These are phyloP conservation scores for Tetrahymena elliotti DNA, from an alignment of 73 alveolate genomes.

Conservation along the genomic window DNA sequence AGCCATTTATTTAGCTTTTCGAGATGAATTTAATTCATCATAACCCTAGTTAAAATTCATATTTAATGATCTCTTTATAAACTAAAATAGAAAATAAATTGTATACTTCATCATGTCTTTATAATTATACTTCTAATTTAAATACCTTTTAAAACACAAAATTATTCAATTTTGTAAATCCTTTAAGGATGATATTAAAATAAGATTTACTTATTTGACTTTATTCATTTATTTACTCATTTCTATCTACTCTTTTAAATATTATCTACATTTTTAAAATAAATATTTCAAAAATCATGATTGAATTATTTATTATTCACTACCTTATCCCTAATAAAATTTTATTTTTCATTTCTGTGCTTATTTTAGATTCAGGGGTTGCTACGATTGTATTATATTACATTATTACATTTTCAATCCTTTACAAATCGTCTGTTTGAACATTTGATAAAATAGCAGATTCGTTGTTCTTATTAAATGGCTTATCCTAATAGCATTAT, in stretches of 20 bases:
- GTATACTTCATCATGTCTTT: neutral
- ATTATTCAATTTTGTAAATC: no score
- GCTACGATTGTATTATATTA: neutral
- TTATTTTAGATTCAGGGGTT: neutral
- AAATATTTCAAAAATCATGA: neutral
- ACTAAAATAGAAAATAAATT: neutral
- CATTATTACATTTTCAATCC: neutral
- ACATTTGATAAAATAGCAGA: neutral
- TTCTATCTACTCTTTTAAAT: neutral
- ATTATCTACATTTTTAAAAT: neutral
- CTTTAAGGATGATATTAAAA: neutral
- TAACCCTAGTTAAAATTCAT: neutral
- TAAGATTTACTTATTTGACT: neutral
- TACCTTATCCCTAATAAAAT: neutral
- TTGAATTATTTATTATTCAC: neutral
- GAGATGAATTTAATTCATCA: neutral
- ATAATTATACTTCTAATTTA: neutral
- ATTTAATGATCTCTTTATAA: neutral
- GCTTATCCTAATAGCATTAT: neutral
- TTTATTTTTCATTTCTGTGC: neutral
- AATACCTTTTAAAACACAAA: neutral
- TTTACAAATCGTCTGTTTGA: neutral
- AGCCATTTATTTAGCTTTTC: neutral
- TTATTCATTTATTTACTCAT: neutral
- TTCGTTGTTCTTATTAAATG: neutral